These are phyloP conservation scores for Hypoxylon subgilvum DNA, from an alignment of 495 filamentous ascomycete species.

Conservation along the genomic window DNA sequence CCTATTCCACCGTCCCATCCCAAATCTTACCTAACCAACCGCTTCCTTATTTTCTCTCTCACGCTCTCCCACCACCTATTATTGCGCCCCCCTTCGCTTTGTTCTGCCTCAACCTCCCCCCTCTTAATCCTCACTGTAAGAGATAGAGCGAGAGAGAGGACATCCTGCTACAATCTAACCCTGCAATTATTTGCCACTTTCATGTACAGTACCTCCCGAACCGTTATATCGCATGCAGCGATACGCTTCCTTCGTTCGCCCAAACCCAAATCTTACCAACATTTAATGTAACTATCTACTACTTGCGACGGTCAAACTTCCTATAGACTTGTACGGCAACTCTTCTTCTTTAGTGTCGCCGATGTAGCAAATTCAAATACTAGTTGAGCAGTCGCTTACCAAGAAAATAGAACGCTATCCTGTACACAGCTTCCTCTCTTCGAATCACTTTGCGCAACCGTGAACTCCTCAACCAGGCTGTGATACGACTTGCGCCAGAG, in stretches of 20 bases:
- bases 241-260: constrained; percentile 9
- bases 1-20: background rate
- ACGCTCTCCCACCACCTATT: background rate
- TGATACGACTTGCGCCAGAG: background rate
- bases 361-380: constrained; percentile 8
- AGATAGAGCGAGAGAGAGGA: background rate
- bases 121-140: background rate
- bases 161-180: constrained; percentile 1
- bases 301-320: constrained; percentile 2
- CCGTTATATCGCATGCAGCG: constrained; percentile 13
- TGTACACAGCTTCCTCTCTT: constrained; percentile 1
- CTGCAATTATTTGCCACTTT: constrained; percentile 20
- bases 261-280: background rate
- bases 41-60: constrained; percentile 12
- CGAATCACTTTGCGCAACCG: constrained; percentile 24
- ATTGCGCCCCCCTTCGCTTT: no score
- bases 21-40: constrained; percentile 18
- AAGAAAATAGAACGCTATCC: constrained; percentile 25
- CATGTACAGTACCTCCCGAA: constrained; percentile 23
- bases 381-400: constrained; percentile 28
- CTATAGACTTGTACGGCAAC: constrained; percentile 9
- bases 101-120: background rate
- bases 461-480: constrained; percentile 4
- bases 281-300: constrained; percentile 26
- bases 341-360: constrained; percentile 14